Evolutionary conservation across 2,329 filamentous ascomycete species (phyloP).

Genomic region (Diplodia mutila): DNA sequence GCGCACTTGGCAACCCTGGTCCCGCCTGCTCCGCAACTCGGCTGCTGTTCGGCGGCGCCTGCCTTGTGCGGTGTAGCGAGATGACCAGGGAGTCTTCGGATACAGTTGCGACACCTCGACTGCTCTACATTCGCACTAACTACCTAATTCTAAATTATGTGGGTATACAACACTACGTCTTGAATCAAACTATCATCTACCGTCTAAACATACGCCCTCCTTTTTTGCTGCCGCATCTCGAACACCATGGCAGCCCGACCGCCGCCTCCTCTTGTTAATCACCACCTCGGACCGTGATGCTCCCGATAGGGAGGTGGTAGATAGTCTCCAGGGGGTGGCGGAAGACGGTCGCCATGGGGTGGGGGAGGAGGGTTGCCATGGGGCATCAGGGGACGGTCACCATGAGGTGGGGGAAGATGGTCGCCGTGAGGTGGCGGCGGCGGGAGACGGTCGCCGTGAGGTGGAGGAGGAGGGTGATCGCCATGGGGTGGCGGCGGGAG

Average conservation of each 20-base stretch:
- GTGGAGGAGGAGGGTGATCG: neutral
- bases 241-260: neutral
- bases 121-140: neutral
- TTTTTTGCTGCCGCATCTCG: neutral
- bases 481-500: neutral
- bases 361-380: neutral
- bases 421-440: neutral
- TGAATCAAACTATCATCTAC: neutral
- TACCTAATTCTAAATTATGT: neutral
- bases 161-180: constrained; percentile 4
- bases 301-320: neutral
- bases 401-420: neutral
- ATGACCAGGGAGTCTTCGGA: constrained; percentile 7
- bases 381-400: neutral
- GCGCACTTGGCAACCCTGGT: neutral
- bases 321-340: neutral
- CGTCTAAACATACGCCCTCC: neutral
- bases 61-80: constrained; percentile 12
- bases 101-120: neutral
- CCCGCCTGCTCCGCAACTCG: constrained; percentile 15
- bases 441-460: neutral
- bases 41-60: constrained; percentile 4
- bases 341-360: neutral
- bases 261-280: neutral
- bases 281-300: neutral